These are phyloP conservation scores for Rhodosporidiobolus sp. DNA, from an alignment of 768 basidiomycete genomes.

Conservation along the genomic window DNA sequence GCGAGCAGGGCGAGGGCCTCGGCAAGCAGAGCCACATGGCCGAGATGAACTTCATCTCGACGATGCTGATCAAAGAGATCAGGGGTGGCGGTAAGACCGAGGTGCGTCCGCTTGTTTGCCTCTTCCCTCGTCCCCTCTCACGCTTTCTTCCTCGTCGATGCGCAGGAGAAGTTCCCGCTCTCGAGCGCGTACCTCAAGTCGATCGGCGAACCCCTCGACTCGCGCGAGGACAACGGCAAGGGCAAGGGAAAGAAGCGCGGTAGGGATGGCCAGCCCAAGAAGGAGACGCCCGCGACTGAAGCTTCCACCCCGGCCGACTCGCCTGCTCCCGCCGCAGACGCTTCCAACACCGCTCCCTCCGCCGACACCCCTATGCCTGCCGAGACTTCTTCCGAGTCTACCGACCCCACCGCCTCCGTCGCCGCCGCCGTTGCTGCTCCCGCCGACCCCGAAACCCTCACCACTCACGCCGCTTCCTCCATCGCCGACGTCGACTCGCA, in stretches of 20 bases:
- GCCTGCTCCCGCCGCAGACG: neutral
- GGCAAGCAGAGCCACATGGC: slow-evolving; percentile 56
- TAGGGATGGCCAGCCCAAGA: slow-evolving; percentile 9
- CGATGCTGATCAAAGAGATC: slow-evolving; percentile 17
- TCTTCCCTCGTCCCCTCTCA: neutral
- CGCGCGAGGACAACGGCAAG: slow-evolving; percentile 25
- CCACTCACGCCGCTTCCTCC: neutral
- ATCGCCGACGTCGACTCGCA: slow-evolving; percentile 19
- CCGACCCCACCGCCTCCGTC: neutral
- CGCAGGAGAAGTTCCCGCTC: slow-evolving; percentile 36
- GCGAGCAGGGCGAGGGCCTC: slow-evolving; percentile 65
- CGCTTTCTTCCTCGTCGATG: neutral
- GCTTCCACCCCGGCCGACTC: neutral
- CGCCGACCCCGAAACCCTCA: neutral
- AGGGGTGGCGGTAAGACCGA: slow-evolving; percentile 30
- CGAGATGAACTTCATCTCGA: slow-evolving; percentile 24
- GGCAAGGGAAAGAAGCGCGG: slow-evolving; percentile 2
- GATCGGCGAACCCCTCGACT: slow-evolving; percentile 38
- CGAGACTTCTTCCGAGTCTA: neutral
- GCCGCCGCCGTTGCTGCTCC: neutral
- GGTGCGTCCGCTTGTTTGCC: slow-evolving; percentile 12
- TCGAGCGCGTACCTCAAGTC: slow-evolving; percentile 21
- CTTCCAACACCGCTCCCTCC: neutral
- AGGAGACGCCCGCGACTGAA: neutral
- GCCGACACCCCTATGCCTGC: neutral